Base-by-base conservation (phyloP, 805 yeast genomes). In the Wickerhamiella alocasiicola region DNA sequence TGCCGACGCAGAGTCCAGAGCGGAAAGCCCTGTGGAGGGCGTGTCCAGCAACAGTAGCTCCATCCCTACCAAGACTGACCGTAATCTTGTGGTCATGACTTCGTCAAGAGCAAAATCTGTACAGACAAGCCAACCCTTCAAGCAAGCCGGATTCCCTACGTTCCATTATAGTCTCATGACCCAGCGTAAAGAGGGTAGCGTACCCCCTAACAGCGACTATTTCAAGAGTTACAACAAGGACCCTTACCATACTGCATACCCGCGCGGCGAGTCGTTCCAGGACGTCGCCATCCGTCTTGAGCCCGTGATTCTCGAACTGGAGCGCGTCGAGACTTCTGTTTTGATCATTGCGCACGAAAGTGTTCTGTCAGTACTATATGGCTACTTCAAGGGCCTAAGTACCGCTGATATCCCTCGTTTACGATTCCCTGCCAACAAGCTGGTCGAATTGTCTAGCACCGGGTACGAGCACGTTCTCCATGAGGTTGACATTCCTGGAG, bases 211-310 rank as follows among this genome's bases (percentile, higher is more conserved):
- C n/a, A n/a, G n/a, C n/a, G 36, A 32, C 9, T 32, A 32, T 18
- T 32, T 17, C 24, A 27, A 36, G 24, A 29, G 19, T 6, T 81
- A 75, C 55, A 42, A 61, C 43, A 61, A 66, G 45, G 96, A 88
- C 57, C 95, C 95, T 2, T 91, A 91, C 55, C 96, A 91, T 60
- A 88, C 80, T 56, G 68, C 98, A 45, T 91, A 73, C 56, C 82
- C 95, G 2, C 69, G 97, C 37, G 84, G 94, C 0, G 99, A 91
- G 62, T 81, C 93, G 38, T 91, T 85, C 56, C 98, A 91, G 60
- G 99, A 91, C 60, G 68, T 91, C 43, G 97, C 98, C 0, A 79
- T 91, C 27, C 76, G 95, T 51, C 72, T 91, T 63, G 98, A 91
- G 61, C 95, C 97, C 0, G 66, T 91, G 42, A 74, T 91, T 46